Conservation (phyloP, 441 rosid genomes). For the Erysimum cheiri region DNA sequence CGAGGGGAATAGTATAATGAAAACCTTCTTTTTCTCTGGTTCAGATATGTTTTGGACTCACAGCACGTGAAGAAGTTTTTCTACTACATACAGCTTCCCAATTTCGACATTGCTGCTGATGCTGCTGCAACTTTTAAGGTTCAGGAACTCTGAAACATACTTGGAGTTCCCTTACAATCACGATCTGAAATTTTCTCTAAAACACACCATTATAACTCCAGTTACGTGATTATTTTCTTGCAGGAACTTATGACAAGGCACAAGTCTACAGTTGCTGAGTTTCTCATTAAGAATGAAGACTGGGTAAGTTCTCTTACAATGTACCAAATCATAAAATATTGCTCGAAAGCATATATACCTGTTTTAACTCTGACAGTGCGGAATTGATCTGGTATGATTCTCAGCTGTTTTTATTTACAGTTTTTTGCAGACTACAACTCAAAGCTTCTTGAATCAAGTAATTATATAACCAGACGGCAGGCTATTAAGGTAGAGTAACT, state of each 20-base stretch:
- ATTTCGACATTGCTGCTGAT: slow-evolving; percentile 97
- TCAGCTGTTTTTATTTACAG: slow-evolving; percentile 48
- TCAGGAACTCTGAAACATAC: slow-evolving; percentile 16
- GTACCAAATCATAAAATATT: background rate
- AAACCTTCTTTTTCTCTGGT: slow-evolving; percentile 14
- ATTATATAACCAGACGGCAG: slow-evolving; percentile 88
- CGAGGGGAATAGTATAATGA: slow-evolving; percentile 1
- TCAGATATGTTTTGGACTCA: slow-evolving; percentile 89
- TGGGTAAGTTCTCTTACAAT: slow-evolving; percentile 63
- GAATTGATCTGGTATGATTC: slow-evolving; percentile 1
- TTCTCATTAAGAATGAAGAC: slow-evolving; percentile 86
- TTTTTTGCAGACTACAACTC: slow-evolving; percentile 88
- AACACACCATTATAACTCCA: slow-evolving; percentile 13
- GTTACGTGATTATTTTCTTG: slow-evolving; percentile 27
- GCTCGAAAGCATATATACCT: background rate
- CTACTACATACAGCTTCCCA: slow-evolving; percentile 90
- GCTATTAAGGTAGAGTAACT: slow-evolving; percentile 67
- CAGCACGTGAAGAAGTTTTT: slow-evolving; percentile 86
- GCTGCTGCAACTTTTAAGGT: slow-evolving; percentile 99
- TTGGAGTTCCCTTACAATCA: slow-evolving; percentile 18
- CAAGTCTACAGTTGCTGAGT: slow-evolving; percentile 96
- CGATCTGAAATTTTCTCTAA: background rate
- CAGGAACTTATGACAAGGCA: slow-evolving; percentile 97
- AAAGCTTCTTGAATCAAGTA: slow-evolving; percentile 85
- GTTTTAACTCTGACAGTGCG: background rate